A percentile compares a stretch with the other conserved stretches of the same genome.
phyloP scores from a whole-genome alignment of 108 stramenopile genomes.

The Pseudonitzschia pungens region DNA sequence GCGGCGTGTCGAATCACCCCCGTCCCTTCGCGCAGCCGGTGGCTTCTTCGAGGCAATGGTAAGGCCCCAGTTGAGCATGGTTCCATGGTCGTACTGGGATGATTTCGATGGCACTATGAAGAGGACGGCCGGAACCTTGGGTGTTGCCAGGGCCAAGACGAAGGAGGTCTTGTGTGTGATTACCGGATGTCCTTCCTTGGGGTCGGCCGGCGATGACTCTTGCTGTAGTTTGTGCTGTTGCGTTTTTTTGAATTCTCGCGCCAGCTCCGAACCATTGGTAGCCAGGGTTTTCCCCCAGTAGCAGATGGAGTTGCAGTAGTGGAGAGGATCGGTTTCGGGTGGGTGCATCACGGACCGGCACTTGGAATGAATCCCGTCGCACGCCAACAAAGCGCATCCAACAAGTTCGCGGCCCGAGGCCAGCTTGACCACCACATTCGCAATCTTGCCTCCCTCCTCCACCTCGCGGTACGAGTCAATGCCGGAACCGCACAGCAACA shows the following conservation, averaged over 20 bases:
- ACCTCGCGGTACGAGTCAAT: slow-evolving; percentile 26
- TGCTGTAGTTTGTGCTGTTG: not conserved
- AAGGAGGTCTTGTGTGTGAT: not conserved
- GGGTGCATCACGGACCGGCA: slow-evolving; percentile 17
- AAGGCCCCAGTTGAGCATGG: not conserved
- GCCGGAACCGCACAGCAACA: slow-evolving; percentile 15
- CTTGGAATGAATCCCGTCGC: slow-evolving; percentile 33
- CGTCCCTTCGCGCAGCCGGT: not conserved
- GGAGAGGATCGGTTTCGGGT: slow-evolving; percentile 18
- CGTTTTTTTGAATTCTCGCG: not conserved
- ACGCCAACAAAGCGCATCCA: slow-evolving; percentile 31
- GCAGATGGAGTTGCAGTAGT: slow-evolving; percentile 19
- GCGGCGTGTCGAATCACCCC: slow-evolving; percentile 32
- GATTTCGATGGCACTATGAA: not conserved
- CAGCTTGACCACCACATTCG: slow-evolving; percentile 52
- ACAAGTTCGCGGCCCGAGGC: slow-evolving; percentile 7
- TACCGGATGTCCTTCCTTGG: too few relatives aligned
- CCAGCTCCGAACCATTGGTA: not conserved
- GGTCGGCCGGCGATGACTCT: not conserved
- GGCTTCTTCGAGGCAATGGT: not conserved
- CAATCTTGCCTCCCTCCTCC: slow-evolving; percentile 17
- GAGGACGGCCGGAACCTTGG: not conserved
- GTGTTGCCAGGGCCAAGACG: slow-evolving; percentile 1
- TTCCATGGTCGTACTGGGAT: not conserved
- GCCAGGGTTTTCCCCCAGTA: slow-evolving; percentile 18